Evolutionary conservation across 2,329 filamentous ascomycete species (phyloP), one percentile per base, ranked within the genome.

Genomic region (Didymella arachidicola): DNA sequence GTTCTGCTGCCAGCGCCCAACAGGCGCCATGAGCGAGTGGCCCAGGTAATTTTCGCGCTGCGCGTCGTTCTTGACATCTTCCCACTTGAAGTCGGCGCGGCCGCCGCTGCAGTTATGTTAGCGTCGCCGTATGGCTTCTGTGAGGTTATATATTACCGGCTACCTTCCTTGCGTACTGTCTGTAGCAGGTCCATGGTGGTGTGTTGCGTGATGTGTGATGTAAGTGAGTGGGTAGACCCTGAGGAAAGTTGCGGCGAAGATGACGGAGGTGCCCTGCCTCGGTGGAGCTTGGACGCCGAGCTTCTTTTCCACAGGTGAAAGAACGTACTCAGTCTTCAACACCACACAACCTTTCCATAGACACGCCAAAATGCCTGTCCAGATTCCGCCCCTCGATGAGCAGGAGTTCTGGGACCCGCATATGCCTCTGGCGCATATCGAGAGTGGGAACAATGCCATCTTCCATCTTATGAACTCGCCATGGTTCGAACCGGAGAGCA

Each of bases 11-110:
- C 93, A 97, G 65, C 93, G 89, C 7, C 93, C 93, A 3, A 97
- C 93, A 0, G 93, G 92, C 0, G 93, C 93, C 83, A 94, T 97
- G 58, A 97, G 80, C 59, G 91, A 95, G 80, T 97, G 93, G 51
- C 93, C 93, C 7, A 97, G 89, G 77, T 89, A 90, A 75, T 89
- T 97, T 78, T 99, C 93, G 77, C 95, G 93, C 72, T 97, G 93
- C 22, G 85, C 81, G 48, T 93, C 96, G 65, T 83, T 87, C 75
- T 94, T 89, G 73, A 99, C 94, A 68, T 97, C 93, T 65, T 94
- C 91, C 95, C 95, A 98, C 79, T 89, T 93, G 82, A 99, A 99
- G 78, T 97, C 93, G 78, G 90, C 90, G 74, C 84, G 85, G 60
- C 95, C 95, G 72, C 95, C 95, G 66, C 95, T 85, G 61, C 25